Evolutionary conservation across 2,329 filamentous ascomycete species (phyloP).

Genomic region (Chalaropsis ovoidea): DNA sequence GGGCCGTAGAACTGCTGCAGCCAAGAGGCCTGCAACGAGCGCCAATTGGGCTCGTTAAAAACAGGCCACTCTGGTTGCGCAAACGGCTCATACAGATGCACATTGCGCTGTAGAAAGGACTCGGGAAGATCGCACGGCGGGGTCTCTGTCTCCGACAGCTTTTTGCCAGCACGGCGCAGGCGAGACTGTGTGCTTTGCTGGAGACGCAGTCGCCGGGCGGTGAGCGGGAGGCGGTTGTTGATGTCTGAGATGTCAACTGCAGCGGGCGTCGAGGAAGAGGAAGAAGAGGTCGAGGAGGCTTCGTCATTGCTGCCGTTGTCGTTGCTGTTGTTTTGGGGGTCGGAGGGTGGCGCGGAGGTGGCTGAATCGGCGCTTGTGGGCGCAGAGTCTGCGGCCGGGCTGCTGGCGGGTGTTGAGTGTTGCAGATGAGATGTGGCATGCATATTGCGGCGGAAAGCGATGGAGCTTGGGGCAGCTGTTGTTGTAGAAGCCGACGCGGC

Average conservation of each 20-base stretch:
- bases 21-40: constrained; percentile 23
- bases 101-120: constrained; percentile 17
- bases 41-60: constrained; percentile 24
- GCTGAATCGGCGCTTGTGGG: neutral
- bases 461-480: neutral
- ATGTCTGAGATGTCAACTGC: neutral
- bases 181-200: constrained; percentile 11
- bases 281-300: neutral
- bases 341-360: neutral
- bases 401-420: neutral
- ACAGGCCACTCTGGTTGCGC: constrained; percentile 22
- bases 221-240: constrained; percentile 17
- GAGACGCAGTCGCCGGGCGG: constrained; percentile 20
- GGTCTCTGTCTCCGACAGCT: neutral
- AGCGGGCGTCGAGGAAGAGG: neutral
- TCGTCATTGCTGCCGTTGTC: neutral
- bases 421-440: neutral
- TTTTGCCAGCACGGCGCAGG: neutral
- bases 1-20: constrained; percentile 24
- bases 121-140: constrained; percentile 16
- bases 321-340: neutral
- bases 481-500: neutral
- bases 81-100: constrained; percentile 23
- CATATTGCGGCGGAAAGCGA: neutral
- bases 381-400: neutral